phyloP scores from a whole-genome alignment of 495 filamentous ascomycete species.

The Tuber magnatum region DNA sequence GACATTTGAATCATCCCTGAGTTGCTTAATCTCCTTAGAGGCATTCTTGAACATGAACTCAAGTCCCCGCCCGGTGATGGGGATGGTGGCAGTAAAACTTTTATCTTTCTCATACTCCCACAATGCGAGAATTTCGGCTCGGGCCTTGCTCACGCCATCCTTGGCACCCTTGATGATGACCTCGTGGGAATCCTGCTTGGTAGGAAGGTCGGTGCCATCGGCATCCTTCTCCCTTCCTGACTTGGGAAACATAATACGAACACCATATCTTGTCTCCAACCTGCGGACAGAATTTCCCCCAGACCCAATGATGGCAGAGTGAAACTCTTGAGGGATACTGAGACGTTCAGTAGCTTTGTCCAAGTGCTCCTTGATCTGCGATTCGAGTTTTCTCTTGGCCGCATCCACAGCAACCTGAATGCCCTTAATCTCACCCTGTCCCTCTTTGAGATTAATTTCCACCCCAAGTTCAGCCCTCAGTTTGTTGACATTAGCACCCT shows the following conservation, averaged over 20 bases:
- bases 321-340: constrained; percentile 35
- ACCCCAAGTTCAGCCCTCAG: constrained; percentile 96
- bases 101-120: constrained; percentile 82
- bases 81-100: constrained; percentile 66
- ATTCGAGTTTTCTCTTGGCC: constrained; percentile 46
- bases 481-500: constrained; percentile 88
- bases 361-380: constrained; percentile 44
- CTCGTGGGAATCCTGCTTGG: constrained; percentile 76
- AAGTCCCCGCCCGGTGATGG: constrained; percentile 79
- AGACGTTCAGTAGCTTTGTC: constrained; percentile 35
- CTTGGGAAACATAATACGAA: constrained; percentile 87
- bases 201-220: constrained; percentile 55
- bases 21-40: constrained; percentile 80
- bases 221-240: constrained; percentile 62
- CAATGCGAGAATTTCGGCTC: constrained; percentile 78
- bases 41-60: constrained; percentile 84
- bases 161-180: constrained; percentile 84
- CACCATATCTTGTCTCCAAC: constrained; percentile 62
- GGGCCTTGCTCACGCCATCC: constrained; percentile 80
- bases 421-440: constrained; percentile 56
- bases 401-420: constrained; percentile 66
- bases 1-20: constrained; percentile 72
- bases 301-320: constrained; percentile 38
- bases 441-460: constrained; percentile 82
- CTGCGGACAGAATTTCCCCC: constrained; percentile 36